These are phyloP conservation scores for Arthrobotrys megalospora DNA, from an alignment of 2,329 filamentous ascomycete genomes.

Conservation along the genomic window DNA sequence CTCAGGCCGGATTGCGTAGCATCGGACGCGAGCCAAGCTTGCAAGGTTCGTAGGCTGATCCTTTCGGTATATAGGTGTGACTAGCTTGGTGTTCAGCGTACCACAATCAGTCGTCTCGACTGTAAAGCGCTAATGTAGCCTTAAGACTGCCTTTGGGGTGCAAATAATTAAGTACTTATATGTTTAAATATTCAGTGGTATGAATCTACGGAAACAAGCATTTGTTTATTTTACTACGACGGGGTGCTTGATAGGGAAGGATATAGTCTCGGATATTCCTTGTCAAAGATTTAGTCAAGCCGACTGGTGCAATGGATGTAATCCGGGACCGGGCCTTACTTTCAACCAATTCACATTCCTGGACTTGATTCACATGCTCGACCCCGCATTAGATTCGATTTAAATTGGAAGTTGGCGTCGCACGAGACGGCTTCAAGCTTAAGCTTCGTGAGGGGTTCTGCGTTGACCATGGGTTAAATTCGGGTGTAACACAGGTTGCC, in stretches of 20 bases:
- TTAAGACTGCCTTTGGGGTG: not conserved
- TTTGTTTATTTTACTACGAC: no score
- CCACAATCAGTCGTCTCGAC: not conserved
- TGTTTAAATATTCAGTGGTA: no score
- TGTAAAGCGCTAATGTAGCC: not conserved
- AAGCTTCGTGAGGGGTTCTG: constrained; percentile 9
- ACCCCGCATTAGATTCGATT: constrained; percentile 2
- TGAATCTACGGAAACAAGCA: no score
- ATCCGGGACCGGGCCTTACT: not conserved
- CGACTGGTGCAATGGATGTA: not conserved
- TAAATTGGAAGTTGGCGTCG: constrained; percentile 2
- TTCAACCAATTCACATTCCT: not conserved
- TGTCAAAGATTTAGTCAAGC: no score
- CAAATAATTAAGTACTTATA: no score
- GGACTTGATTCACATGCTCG: not conserved
- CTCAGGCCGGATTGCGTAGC: not conserved
- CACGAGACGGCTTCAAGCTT: not conserved
- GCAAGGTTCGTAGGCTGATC: constrained; percentile 6
- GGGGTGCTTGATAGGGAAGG: no score
- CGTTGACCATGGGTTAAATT: constrained; percentile 48
- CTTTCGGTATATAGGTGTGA: constrained; percentile 6
- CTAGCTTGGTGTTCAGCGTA: not conserved
- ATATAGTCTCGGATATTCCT: no score
- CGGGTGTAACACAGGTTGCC: constrained; percentile 21
- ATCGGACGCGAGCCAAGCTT: constrained; percentile 7